Evolutionary conservation across 2,329 filamentous ascomycete genomes (phyloP).

Genomic region (Bipolaris zeicola): DNA sequence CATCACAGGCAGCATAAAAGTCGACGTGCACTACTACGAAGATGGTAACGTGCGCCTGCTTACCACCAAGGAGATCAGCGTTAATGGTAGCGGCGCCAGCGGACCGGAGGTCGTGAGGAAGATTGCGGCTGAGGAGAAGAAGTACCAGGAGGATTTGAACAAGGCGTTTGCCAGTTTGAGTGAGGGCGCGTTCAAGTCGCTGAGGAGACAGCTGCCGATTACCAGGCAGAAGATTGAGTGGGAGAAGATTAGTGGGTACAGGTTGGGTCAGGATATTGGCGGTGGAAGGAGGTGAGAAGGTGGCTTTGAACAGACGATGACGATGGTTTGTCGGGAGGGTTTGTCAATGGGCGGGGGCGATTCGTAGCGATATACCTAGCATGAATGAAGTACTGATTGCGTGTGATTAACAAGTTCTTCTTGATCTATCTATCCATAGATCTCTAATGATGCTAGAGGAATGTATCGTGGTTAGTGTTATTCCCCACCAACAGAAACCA

Average conservation of each 20-base stretch:
- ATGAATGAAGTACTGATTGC: background rate
- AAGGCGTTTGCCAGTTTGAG: slow-evolving; percentile 84
- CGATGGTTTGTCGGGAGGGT: background rate
- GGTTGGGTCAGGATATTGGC: slow-evolving; percentile 61
- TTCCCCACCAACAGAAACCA: background rate
- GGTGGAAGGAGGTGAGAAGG: slow-evolving; percentile 46
- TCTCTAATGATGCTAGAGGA: background rate
- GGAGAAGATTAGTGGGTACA: slow-evolving; percentile 96
- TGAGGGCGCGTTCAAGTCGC: slow-evolving; percentile 92
- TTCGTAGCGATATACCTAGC: slow-evolving; percentile 1
- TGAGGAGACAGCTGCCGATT: slow-evolving; percentile 91
- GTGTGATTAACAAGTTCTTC: background rate
- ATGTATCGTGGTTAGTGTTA: background rate
- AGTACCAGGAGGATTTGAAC: slow-evolving; percentile 96
- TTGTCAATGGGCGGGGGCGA: background rate
- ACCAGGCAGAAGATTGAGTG: slow-evolving; percentile 99
- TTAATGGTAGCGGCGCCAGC: slow-evolving; percentile 65
- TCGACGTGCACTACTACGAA: slow-evolving; percentile 99
- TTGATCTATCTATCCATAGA: background rate
- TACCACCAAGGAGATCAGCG: slow-evolving; percentile 77
- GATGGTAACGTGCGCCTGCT: slow-evolving; percentile 95
- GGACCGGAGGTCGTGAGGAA: slow-evolving; percentile 75
- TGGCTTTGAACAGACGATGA: background rate
- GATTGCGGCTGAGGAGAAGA: slow-evolving; percentile 81
- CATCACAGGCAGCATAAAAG: slow-evolving; percentile 81